phyloP scores from a whole-genome alignment of 768 basidiomycete genomes.

The Chlorophyllum brunneum region DNA sequence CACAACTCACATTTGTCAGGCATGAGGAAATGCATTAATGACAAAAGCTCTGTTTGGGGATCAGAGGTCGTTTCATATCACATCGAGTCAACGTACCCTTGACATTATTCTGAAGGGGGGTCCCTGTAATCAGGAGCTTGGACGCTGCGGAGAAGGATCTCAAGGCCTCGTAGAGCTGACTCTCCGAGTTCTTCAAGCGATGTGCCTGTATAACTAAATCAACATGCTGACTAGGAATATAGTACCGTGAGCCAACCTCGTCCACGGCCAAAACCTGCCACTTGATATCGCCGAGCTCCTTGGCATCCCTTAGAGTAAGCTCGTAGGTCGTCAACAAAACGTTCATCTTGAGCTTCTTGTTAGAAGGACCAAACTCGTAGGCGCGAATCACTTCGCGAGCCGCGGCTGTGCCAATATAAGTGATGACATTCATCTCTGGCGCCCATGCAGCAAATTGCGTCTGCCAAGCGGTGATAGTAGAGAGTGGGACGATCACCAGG shows the following conservation, averaged over 20 bases:
- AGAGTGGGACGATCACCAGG: slow-evolving; percentile 95
- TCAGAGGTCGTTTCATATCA: slow-evolving; percentile 4
- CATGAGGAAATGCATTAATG: slow-evolving; percentile 99
- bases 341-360: slow-evolving; percentile 93
- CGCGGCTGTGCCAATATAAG: slow-evolving; percentile 87
- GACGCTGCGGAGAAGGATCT: slow-evolving; percentile 85
- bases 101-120: slow-evolving; percentile 98
- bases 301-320: slow-evolving; percentile 84
- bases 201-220: slow-evolving; percentile 61
- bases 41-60: slow-evolving; percentile 69
- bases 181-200: slow-evolving; percentile 96
- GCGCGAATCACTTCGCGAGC: slow-evolving; percentile 89
- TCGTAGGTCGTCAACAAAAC: slow-evolving; percentile 97
- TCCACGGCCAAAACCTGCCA: slow-evolving; percentile 98
- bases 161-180: slow-evolving; percentile 93
- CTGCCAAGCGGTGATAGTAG: slow-evolving; percentile 98
- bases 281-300: slow-evolving; percentile 88
- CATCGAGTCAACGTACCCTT: slow-evolving; percentile 60
- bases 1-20: slow-evolving; percentile 86
- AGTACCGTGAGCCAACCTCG: slow-evolving; percentile 53
- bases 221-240: slow-evolving; percentile 14
- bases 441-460: slow-evolving; percentile 93
- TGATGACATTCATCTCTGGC: slow-evolving; percentile 94
- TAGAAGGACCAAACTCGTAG: slow-evolving; percentile 87
- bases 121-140: slow-evolving; percentile 96